Base-by-base conservation (phyloP, 306 rosid species). In the Oxytropis ochrocephala region DNA sequence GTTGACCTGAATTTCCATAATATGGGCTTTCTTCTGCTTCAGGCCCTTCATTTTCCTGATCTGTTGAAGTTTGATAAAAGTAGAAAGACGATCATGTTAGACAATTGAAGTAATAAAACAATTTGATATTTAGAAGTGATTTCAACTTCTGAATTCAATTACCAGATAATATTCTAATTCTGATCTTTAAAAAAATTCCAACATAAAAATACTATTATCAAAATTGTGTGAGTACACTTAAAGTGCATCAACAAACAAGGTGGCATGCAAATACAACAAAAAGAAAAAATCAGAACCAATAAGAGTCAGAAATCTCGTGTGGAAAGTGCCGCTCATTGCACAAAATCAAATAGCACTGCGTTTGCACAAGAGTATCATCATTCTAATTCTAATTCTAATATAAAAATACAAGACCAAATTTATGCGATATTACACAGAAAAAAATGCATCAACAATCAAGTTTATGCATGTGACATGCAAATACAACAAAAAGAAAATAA, bases 21-120 rank as follows among this genome's bases (percentile, higher is more conserved):
- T 77, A 51, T 91, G 97, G 50, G 97, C 97, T 41, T 91, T 91
- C 92, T 91, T 91, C 71, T 88, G 97, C 72, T 91, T 91, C 85
- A 91, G 57, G 0, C 97, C 97, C 79, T 91, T 91, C 92, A 91
- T 86, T 74, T 88, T 91, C 27, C 91, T 74, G 13, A 91, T 91
- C 97, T 91, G 86, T 6, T 7, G 7, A 17, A 1, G 29, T 24
- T 24, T 24, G 1, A 78, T 0, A 48, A 46, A 42, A 1, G 10
- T 2, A 58, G 5, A 35, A 2, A 59, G n/a, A 11, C 5, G 1
- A 8, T 5, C 42, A 8, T 4, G 16, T 81, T 53, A 76, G 52
- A 36, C 19, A 38, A 60, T 0, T 5, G 11, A 21, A 30, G 14
- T 0, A 8, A 11, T 16, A 49, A 0, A 5, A 17, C 0, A 12